Conservation (phyloP, 2,329 filamentous ascomycete species). For the Phyllosticta citriasiana region DNA sequence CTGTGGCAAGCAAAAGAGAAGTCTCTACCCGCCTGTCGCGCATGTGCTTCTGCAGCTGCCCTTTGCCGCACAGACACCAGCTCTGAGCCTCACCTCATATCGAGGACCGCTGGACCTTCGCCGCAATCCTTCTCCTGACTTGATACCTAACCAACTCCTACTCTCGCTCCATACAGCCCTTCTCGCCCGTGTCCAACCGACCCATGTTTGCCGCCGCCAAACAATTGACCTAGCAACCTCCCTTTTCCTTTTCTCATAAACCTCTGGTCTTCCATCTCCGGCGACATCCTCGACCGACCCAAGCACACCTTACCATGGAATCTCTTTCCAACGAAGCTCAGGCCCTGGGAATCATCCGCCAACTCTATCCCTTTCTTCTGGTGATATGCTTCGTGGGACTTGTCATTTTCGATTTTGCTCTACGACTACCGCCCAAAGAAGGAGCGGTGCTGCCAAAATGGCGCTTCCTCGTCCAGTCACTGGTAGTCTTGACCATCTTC, state of each 20-base stretch:
- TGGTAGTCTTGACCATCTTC: slow-evolving; percentile 3
- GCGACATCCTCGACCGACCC: not conserved
- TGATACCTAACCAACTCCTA: not conserved
- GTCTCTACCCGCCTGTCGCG: not conserved
- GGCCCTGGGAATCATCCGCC: slow-evolving; percentile 5
- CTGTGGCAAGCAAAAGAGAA: not conserved
- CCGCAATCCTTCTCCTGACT: not conserved
- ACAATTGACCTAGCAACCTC: not conserved
- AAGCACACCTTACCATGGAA: slow-evolving; percentile 4
- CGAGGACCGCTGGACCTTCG: not conserved
- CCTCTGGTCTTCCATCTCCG: not conserved
- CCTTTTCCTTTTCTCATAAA: not conserved
- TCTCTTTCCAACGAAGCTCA: not conserved
- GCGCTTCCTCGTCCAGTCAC: not conserved
- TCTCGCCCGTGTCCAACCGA: not conserved
- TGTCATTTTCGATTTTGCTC: slow-evolving; percentile 4
- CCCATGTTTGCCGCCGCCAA: not conserved
- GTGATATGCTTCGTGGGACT: slow-evolving; percentile 1
- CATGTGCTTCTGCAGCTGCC: not conserved
- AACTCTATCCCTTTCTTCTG: not conserved
- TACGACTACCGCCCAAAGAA: slow-evolving; percentile 3
- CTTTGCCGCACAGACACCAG: not conserved
- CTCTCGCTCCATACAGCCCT: not conserved
- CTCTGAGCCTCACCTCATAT: not conserved
- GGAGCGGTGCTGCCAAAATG: not conserved